Evolutionary conservation across 148 eudicot species (phyloP).

Genomic region (Camellia japonica): DNA sequence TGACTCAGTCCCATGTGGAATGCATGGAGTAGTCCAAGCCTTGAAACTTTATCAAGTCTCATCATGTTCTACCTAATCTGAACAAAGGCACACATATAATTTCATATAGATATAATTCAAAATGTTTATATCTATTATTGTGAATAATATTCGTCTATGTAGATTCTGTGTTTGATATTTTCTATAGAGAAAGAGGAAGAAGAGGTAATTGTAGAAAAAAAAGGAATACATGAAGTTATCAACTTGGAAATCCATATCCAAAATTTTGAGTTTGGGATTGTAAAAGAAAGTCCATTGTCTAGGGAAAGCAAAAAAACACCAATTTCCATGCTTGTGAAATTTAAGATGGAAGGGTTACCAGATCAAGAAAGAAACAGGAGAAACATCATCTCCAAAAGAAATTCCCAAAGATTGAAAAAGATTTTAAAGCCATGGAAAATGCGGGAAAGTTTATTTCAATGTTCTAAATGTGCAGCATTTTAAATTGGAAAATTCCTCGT

Average conservation of each 20-base stretch:
- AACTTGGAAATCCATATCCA: neutral
- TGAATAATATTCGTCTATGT: too few relatives aligned
- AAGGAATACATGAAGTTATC: neutral
- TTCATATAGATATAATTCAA: too few relatives aligned
- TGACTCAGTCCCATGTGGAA: too few relatives aligned
- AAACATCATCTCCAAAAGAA: neutral
- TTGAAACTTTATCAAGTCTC: too few relatives aligned
- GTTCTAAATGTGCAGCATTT: too few relatives aligned
- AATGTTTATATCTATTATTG: too few relatives aligned
- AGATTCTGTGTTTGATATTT: too few relatives aligned
- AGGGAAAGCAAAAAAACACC: slow-evolving; percentile 12
- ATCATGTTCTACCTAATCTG: slow-evolving; percentile 5
- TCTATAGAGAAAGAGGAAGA: neutral
- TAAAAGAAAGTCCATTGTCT: neutral
- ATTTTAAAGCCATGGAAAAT: neutral
- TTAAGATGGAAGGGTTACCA: neutral
- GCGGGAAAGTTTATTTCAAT: too few relatives aligned
- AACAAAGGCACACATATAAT: too few relatives aligned
- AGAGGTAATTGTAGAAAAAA: neutral
- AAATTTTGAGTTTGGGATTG: slow-evolving; percentile 7
- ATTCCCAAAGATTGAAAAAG: neutral
- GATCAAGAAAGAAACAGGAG: slow-evolving; percentile 5
- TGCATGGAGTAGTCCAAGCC: too few relatives aligned
- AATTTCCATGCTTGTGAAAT: slow-evolving; percentile 15
- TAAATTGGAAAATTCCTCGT: too few relatives aligned